Base-by-base conservation (phyloP, 179 eudicot genomes). In the Beta macrorhiza region DNA sequence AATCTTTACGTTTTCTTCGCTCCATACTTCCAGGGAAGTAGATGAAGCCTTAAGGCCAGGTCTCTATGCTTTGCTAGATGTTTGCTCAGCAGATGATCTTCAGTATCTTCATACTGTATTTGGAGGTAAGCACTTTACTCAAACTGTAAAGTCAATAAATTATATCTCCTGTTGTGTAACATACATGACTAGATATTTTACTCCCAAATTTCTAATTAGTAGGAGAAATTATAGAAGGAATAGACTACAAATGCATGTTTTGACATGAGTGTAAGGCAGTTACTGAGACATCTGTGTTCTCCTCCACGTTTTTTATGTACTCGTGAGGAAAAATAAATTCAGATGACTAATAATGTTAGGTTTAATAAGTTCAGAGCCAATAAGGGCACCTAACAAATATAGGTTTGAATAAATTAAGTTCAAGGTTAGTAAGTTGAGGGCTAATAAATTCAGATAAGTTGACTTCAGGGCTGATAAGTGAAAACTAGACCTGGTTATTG, bases 21-120 rank as follows among this genome's bases (percentile, higher is more conserved):
- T 52, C 37, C 3, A 37, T 20, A 55, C 71, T 70, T 78, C 52
- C 85, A 96, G 99, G 90, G 98, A 96, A 88, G 79, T 96, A 68
- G 98, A 96, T 78, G 97, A 91, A 88, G 93, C 97, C 72, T 78
- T 94, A 82, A 94, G 91, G 86, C 97, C 97, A 49, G 99, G 98
- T 74, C 74, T 96, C 72, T 96, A 92, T 67, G 96, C 99, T 83
- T 82, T 94, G 78, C 87, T 96, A 45, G 98, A 96, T 86, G 89
- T 90, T 75, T 96, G 99, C 87, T 91, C 97, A 74, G 73, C 89
- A 1, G 93, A 94, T 67, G 94, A 96, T 83, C 94, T 94, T 88
- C 99, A 96, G 77, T 86, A 84, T 79, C 93, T 94, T 78, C 99
- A 96, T 85, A 91, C 95, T 0, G 85, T 85, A 76, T 94, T 94